Conservation (phyloP, 83 land plant species). For the Picea abies region DNA sequence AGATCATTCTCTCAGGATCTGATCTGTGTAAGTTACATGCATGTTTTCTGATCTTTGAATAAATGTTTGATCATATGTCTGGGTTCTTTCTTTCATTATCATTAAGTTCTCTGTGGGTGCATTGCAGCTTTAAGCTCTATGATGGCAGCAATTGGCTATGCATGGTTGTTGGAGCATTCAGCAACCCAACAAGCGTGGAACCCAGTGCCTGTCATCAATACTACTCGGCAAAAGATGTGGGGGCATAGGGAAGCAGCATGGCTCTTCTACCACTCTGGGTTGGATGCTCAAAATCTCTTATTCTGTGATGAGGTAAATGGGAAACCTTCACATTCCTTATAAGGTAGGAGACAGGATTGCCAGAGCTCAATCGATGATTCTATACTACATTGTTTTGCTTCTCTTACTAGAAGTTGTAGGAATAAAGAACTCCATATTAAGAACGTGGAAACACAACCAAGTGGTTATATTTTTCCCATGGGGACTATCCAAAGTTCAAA, state of each 20-base stretch:
- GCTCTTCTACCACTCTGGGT: slow-evolving; percentile 58
- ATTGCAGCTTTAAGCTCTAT: slow-evolving; percentile 58
- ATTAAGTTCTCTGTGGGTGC: neutral
- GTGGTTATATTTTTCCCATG: no score
- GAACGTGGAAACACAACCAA: no score
- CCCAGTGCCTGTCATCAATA: slow-evolving; percentile 57
- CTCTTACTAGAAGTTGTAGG: neutral
- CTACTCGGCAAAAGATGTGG: slow-evolving; percentile 47
- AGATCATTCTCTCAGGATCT: slow-evolving; percentile 42
- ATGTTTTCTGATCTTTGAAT: neutral
- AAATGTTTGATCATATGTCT: slow-evolving; percentile 6
- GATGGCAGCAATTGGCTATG: slow-evolving; percentile 60
- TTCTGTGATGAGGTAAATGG: slow-evolving; percentile 57
- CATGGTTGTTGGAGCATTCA: slow-evolving; percentile 49
- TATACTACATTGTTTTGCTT: neutral
- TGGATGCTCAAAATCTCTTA: slow-evolving; percentile 45
- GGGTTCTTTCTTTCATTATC: neutral
- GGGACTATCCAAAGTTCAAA: no score
- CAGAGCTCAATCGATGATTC: neutral
- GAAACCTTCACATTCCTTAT: neutral
- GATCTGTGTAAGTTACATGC: slow-evolving; percentile 34
- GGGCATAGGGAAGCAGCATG: slow-evolving; percentile 52
- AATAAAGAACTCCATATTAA: neutral
- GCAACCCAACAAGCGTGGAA: slow-evolving; percentile 18
- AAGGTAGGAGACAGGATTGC: neutral